phyloP scores from a whole-genome alignment of 495 filamentous ascomycete species.

The Letharia columbiana region DNA sequence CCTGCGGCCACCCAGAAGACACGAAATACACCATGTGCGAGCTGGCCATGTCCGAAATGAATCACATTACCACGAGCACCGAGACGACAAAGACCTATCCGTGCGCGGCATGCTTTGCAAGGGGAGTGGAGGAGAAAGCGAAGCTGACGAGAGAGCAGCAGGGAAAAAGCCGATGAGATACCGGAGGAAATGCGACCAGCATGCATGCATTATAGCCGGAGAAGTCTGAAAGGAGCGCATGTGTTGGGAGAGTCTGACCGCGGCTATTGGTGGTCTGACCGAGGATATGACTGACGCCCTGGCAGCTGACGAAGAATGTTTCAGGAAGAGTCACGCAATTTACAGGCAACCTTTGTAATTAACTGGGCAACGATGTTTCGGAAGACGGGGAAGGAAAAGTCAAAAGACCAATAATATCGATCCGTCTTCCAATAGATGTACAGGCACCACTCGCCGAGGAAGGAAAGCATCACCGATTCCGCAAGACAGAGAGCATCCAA shows the following conservation, averaged over 20 bases:
- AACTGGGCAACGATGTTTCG: neutral
- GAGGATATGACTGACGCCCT: neutral
- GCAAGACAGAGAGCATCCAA: neutral
- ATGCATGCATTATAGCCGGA: neutral
- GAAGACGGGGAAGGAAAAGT: neutral
- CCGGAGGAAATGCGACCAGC: neutral
- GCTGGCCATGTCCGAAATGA: slow-evolving; percentile 20
- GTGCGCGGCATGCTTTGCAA: slow-evolving; percentile 18
- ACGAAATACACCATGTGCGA: slow-evolving; percentile 25
- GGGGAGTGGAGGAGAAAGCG: slow-evolving; percentile 24
- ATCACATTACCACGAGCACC: slow-evolving; percentile 17
- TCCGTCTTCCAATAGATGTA: neutral
- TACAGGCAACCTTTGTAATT: neutral
- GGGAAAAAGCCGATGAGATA: slow-evolving; percentile 9
- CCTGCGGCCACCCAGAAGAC: slow-evolving; percentile 22
- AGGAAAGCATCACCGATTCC: neutral
- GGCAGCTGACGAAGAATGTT: neutral
- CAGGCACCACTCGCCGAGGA: neutral
- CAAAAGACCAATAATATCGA: neutral
- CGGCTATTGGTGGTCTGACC: slow-evolving; percentile 5
- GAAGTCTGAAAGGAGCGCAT: slow-evolving; percentile 1
- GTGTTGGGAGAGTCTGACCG: slow-evolving; percentile 2
- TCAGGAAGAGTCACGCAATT: neutral
- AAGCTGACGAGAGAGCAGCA: slow-evolving; percentile 27
- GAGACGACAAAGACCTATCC: slow-evolving; percentile 16